A percentile compares a stretch with the other conserved stretches of the same genome.
Conservation (phyloP, 169 alveolate genomes). For the Cryptosporidium ryanae region DNA sequence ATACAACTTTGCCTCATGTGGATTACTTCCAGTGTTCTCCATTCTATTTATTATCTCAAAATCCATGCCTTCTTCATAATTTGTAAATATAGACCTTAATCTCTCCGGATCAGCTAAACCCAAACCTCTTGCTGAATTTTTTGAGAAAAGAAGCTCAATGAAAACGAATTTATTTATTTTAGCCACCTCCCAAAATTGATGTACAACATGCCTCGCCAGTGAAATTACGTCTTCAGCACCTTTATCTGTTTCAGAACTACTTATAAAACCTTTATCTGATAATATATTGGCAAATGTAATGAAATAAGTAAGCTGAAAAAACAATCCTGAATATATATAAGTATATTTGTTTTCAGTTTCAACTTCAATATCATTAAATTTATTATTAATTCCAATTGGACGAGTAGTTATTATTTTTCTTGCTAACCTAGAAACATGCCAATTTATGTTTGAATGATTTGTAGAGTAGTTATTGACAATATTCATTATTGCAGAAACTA, state of each 20-base stretch:
- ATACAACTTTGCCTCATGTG: constrained; percentile 33
- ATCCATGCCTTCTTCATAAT: constrained; percentile 56
- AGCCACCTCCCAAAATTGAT: constrained; percentile 64
- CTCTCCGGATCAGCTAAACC: constrained; percentile 72
- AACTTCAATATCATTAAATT: not conserved
- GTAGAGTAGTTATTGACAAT: constrained; percentile 33
- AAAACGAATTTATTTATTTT: constrained; percentile 37
- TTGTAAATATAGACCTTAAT: constrained; percentile 46
- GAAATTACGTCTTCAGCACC: constrained; percentile 53
- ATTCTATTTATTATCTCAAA: constrained; percentile 36
- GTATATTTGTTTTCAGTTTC: not conserved
- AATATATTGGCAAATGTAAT: constrained; percentile 45
- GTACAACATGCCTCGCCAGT: constrained; percentile 55
- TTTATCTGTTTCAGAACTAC: constrained; percentile 9
- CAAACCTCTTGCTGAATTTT: constrained; percentile 69
- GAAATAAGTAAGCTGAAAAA: constrained; percentile 51
- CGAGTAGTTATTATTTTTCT: constrained; percentile 62
- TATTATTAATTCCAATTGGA: not conserved
- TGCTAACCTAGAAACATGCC: constrained; percentile 70
- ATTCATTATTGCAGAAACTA: constrained; percentile 32
- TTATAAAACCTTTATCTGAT: constrained; percentile 26
- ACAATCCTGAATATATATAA: constrained; percentile 46
- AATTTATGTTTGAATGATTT: constrained; percentile 60
- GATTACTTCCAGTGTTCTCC: constrained; percentile 25
- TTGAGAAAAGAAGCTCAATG: constrained; percentile 56